Percentiles rank a stretch among this genome's conserved stretches.
phyloP scores from a whole-genome alignment of 257 asterid genomes.

The Nicotiana tomentosiformis region DNA sequence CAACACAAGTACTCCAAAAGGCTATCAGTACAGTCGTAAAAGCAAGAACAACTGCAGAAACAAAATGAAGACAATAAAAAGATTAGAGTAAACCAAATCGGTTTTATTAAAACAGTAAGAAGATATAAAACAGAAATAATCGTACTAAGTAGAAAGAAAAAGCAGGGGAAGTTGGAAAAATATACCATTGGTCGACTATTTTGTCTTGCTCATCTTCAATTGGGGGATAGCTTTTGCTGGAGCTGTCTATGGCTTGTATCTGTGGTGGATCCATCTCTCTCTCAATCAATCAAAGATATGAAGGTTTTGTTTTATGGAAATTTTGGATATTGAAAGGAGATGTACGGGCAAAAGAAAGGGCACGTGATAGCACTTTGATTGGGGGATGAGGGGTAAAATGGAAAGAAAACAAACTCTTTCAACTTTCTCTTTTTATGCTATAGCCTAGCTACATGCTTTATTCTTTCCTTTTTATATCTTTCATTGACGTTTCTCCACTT shows the following conservation, averaged over 20 bases:
- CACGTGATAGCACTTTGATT: not conserved
- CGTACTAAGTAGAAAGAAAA: not conserved
- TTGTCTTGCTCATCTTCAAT: conserved; percentile 48
- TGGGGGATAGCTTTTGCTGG: conserved; percentile 32
- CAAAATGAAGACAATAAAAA: not conserved
- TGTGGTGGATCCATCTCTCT: conserved; percentile 54
- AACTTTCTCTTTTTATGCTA: not conserved
- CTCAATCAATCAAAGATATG: not conserved
- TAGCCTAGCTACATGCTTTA: not conserved
- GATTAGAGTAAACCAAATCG: not conserved
- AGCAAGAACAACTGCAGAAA: conserved; percentile 60
- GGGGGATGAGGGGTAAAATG: conserved; percentile 1
- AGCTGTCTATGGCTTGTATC: conserved; percentile 38
- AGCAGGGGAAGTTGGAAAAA: not conserved
- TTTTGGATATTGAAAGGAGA: not conserved
- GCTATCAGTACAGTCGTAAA: conserved; percentile 48
- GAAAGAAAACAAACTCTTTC: not conserved
- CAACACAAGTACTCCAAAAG: conserved; percentile 51
- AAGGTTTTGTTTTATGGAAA: not conserved
- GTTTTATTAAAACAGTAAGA: not conserved
- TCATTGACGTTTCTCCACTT: not conserved
- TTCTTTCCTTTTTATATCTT: not conserved
- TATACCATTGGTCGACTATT: conserved; percentile 45
- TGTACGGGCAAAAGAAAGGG: not conserved
- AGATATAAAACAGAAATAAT: not conserved